These are phyloP conservation scores for Phyllosticta citriasiana DNA, from an alignment of 2,329 filamentous ascomycete genomes.

Conservation along the genomic window DNA sequence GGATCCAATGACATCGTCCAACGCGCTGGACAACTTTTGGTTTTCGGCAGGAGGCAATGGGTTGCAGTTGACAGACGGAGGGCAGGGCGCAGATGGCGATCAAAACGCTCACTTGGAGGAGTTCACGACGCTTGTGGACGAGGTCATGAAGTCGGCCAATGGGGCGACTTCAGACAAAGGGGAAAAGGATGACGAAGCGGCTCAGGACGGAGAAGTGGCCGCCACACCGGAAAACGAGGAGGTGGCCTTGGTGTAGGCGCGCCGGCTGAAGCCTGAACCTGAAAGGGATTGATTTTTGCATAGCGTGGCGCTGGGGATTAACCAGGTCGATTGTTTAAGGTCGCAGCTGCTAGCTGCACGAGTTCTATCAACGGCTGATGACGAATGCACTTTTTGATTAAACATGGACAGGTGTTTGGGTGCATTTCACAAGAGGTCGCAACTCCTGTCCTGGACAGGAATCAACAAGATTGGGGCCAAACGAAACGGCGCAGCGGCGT, in stretches of 20 bases:
- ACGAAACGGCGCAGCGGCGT: too few relatives aligned
- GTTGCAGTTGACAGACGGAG: conserved; percentile 12
- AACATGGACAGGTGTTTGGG: too few relatives aligned
- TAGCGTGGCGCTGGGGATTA: conserved; percentile 6
- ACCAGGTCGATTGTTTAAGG: neutral
- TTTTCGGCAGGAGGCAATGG: conserved; percentile 24
- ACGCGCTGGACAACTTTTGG: conserved; percentile 3
- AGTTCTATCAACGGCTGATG: too few relatives aligned
- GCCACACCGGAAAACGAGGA: neutral
- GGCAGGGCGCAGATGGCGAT: conserved; percentile 1
- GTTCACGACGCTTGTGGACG: conserved; percentile 28
- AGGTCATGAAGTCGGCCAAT: conserved; percentile 14
- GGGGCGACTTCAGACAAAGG: neutral
- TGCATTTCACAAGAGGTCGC: too few relatives aligned
- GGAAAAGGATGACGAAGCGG: neutral
- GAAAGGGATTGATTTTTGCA: neutral
- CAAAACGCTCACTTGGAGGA: conserved; percentile 19
- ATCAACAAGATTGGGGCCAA: too few relatives aligned
- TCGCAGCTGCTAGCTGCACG: neutral
- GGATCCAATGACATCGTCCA: conserved; percentile 24
- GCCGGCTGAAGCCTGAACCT: neutral
- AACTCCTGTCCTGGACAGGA: neutral
- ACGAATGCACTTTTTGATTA: too few relatives aligned
- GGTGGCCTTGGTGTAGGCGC: neutral
- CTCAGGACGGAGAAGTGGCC: neutral